phyloP scores from a whole-genome alignment of 371 early-diverging fungal genomes.

The Apophysomyces elegans region DNA sequence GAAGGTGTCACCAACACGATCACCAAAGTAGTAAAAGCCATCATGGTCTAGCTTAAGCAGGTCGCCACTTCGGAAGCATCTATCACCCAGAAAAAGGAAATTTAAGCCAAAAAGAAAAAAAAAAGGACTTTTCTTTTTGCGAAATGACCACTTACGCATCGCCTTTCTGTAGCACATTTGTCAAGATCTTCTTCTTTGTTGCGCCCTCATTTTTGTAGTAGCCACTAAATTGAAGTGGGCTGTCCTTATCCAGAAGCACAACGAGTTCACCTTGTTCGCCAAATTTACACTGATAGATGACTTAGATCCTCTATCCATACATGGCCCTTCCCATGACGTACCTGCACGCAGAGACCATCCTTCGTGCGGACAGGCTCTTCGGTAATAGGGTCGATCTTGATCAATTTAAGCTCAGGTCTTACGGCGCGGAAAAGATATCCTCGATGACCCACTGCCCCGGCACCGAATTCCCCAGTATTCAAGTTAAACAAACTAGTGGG shows the following conservation, averaged over 20 bases:
- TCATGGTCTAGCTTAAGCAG: slow-evolving; percentile 53
- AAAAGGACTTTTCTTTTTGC: too few species aligned
- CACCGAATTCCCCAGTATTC: slow-evolving; percentile 51
- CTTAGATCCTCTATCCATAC: slow-evolving; percentile 6
- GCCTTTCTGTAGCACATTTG: slow-evolving; percentile 30
- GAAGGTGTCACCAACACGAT: slow-evolving; percentile 78
- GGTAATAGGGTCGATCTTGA: slow-evolving; percentile 45
- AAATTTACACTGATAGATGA: slow-evolving; percentile 22
- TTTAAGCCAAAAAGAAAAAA: background rate
- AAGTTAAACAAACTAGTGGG: slow-evolving; percentile 49
- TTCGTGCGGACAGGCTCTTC: slow-evolving; percentile 39
- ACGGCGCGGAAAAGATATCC: slow-evolving; percentile 33
- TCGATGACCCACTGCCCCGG: slow-evolving; percentile 60
- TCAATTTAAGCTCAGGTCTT: slow-evolving; percentile 30
- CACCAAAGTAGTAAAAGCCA: slow-evolving; percentile 73
- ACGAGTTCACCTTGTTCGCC: slow-evolving; percentile 59
- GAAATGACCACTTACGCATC: slow-evolving; percentile 25
- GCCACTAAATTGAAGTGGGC: slow-evolving; percentile 35
- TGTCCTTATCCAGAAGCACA: slow-evolving; percentile 26
- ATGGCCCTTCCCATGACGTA: slow-evolving; percentile 12
- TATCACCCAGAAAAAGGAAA: slow-evolving; percentile 47
- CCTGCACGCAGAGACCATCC: slow-evolving; percentile 39
- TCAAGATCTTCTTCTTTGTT: slow-evolving; percentile 54
- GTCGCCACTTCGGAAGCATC: slow-evolving; percentile 71
- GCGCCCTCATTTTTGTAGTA: slow-evolving; percentile 51